Conservation (phyloP, 805 yeast genomes). For the Candida nanaspora region DNA sequence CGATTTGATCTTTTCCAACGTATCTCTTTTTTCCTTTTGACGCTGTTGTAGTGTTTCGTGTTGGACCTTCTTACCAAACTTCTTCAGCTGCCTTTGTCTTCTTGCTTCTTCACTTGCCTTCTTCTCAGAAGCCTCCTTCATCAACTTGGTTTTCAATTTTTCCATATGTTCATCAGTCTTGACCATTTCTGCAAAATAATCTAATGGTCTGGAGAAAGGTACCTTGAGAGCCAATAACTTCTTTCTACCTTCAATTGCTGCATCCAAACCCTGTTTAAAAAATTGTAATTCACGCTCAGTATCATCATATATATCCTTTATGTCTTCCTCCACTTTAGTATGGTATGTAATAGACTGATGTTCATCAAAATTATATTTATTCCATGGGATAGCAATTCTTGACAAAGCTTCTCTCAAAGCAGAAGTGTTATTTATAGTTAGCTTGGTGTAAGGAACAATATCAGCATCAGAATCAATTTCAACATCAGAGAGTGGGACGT, state of each 20-base stretch:
- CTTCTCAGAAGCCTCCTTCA: conserved; percentile 71
- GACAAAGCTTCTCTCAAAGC: conserved; percentile 69
- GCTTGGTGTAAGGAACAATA: conserved; percentile 83
- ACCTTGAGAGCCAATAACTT: conserved; percentile 62
- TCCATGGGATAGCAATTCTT: conserved; percentile 59
- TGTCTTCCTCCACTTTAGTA: conserved; percentile 52
- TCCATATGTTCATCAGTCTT: conserved; percentile 98
- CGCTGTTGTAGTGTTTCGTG: conserved; percentile 88
- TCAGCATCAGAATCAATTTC: conserved; percentile 94
- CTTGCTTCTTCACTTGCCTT: conserved; percentile 90
- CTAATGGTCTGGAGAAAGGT: conserved; percentile 88
- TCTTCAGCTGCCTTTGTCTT: conserved; percentile 90
- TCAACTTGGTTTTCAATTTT: conserved; percentile 71
- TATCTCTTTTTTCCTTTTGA: conserved; percentile 86
- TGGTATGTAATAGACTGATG: conserved; percentile 68
- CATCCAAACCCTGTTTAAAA: conserved; percentile 87
- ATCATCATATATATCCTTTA: conserved; percentile 89
- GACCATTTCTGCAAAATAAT: conserved; percentile 97
- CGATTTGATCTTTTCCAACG: conserved; percentile 84
- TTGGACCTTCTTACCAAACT: conserved; percentile 96
- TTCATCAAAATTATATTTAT: conserved; percentile 69
- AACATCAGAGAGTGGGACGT: conserved; percentile 82
- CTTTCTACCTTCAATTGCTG: conserved; percentile 66
- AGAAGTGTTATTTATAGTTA: conserved; percentile 80
- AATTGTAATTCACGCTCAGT: conserved; percentile 93